Conservation (phyloP, 495 filamentous ascomycete genomes). For the Penicillium diatomitis region DNA sequence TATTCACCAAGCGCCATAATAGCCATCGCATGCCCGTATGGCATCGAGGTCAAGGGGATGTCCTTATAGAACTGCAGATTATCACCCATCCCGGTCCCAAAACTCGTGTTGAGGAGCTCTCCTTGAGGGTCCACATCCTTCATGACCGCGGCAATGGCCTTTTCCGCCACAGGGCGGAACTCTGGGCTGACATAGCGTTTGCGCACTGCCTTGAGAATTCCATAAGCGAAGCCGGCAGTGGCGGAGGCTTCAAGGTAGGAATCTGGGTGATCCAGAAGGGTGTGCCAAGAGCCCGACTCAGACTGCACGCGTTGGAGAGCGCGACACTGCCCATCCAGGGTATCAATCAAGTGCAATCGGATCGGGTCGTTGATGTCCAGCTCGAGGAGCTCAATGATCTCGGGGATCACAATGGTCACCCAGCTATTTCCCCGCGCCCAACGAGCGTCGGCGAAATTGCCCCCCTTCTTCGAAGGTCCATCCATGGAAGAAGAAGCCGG, state of each 20-base stretch:
- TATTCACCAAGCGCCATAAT: constrained; percentile 64
- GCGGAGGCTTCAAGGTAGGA: constrained; percentile 65
- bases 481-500: constrained; percentile 64
- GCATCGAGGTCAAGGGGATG: constrained; percentile 64
- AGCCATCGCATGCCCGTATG: constrained; percentile 71
- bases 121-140: constrained; percentile 49
- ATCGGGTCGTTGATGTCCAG: constrained; percentile 47
- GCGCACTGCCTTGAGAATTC: constrained; percentile 59
- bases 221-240: constrained; percentile 67
- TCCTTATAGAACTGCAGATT: constrained; percentile 59
- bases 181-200: constrained; percentile 53
- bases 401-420: constrained; percentile 67
- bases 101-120: constrained; percentile 60
- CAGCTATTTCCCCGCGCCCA: constrained; percentile 64
- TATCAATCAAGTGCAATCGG: constrained; percentile 49
- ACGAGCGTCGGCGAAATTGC: constrained; percentile 58
- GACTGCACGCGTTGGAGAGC: constrained; percentile 49
- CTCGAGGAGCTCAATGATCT: constrained; percentile 59
- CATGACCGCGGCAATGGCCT: constrained; percentile 52
- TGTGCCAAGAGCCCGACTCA: constrained; percentile 54
- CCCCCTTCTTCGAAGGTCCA: constrained; percentile 61
- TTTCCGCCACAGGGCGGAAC: constrained; percentile 43
- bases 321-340: constrained; percentile 52
- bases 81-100: constrained; percentile 64
- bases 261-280: constrained; percentile 52